These are phyloP conservation scores for Cinnamomum chago DNA, from an alignment of 164 flowering plant species.

Conservation along the genomic window DNA sequence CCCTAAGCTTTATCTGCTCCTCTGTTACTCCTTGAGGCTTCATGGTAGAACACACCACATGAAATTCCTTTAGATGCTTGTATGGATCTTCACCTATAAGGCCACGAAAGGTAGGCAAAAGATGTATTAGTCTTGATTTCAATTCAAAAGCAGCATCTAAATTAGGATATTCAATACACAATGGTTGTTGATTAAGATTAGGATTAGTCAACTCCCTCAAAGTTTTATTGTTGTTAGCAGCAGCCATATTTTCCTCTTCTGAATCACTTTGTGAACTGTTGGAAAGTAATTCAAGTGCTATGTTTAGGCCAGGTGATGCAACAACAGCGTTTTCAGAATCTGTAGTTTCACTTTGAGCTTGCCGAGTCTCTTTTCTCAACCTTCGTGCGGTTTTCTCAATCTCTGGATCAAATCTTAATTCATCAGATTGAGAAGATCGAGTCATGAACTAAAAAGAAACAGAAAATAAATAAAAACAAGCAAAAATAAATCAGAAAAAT, in stretches of 20 bases:
- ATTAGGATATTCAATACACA: too few species aligned
- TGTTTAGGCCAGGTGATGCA: too few species aligned
- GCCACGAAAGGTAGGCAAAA: not conserved
- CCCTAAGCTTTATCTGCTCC: not conserved
- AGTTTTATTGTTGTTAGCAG: not conserved
- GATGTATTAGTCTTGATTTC: not conserved
- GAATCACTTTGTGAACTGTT: too few species aligned
- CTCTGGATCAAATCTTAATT: not conserved
- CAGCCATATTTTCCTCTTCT: not conserved
- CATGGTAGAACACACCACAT: not conserved
- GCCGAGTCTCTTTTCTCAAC: not conserved
- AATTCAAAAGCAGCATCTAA: not conserved
- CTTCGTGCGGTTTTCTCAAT: not conserved
- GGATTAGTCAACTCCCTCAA: not conserved
- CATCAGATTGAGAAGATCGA: not conserved
- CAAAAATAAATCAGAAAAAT: too few species aligned
- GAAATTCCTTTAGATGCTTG: not conserved
- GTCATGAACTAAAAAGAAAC: not conserved
- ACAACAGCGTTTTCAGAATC: too few species aligned
- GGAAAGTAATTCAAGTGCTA: too few species aligned
- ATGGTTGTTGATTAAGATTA: too few species aligned
- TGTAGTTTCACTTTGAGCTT: too few species aligned
- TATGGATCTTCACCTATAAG: constrained; percentile 1
- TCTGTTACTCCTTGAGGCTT: not conserved
- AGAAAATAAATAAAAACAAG: too few species aligned